Evolutionary conservation across 306 rosid species (phyloP), one percentile per base, ranked within the genome.

Genomic region (Gleditsia sinensis): DNA sequence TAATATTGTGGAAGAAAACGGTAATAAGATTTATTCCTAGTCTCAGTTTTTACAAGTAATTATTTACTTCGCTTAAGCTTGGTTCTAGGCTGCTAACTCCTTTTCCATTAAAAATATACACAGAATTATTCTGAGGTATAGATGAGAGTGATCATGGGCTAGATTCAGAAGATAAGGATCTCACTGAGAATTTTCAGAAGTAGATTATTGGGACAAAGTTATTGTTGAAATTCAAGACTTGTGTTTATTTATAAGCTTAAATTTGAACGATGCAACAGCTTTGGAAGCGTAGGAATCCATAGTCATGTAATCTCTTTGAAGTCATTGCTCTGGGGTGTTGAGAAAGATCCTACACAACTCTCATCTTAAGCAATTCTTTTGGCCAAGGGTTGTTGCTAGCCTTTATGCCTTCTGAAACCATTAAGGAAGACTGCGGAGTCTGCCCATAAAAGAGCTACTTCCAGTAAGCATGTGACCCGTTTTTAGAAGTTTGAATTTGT

Each of bases 111-210:
- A 48, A 36, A 76, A 28, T n/a, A n/a, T n/a, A 28, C 19, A 24
- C 79, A 81, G 82, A 46, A 76, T 36, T 28, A 17, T 32, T 8
- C 68, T 43, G 80, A 34, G 78, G 36, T 46, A 48, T 73, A 73
- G 71, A 32, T 40, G 68, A 13, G 63, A 37, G 6, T 8, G n/a
- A n/a, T n/a, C n/a, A n/a, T n/a, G n/a, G 79, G 17, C 23, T 43
- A 30, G 30, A 48, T 67, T 62, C 39, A n/a, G n/a, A n/a, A n/a
- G n/a, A n/a, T n/a, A n/a, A n/a, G n/a, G n/a, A n/a, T n/a, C n/a
- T n/a, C n/a, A n/a, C n/a, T n/a, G n/a, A n/a, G n/a, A n/a, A n/a
- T n/a, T n/a, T n/a, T n/a, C n/a, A n/a, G n/a, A n/a, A n/a, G n/a
- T n/a, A n/a, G n/a, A n/a, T n/a, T n/a, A n/a, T n/a, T n/a, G n/a